phyloP scores from a whole-genome alignment of 192 early-diverging fungal genomes.

The Umbelopsis isabellina region DNA sequence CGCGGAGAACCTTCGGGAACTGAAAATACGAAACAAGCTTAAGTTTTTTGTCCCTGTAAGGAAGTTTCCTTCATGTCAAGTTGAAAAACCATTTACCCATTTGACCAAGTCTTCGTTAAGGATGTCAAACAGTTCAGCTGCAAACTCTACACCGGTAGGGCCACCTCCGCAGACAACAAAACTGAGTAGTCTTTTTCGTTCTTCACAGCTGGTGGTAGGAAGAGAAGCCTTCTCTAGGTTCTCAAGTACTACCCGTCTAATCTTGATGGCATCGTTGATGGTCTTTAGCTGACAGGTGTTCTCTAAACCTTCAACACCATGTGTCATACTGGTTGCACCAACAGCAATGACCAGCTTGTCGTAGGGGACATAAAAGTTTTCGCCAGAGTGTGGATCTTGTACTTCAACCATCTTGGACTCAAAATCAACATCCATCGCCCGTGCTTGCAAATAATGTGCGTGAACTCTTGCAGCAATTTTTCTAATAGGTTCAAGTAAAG shows the following conservation, averaged over 20 bases:
- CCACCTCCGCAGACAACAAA: constrained; percentile 80
- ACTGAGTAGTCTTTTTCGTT: constrained; percentile 61
- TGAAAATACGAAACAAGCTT: constrained; percentile 32
- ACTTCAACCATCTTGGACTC: constrained; percentile 55
- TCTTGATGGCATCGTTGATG: constrained; percentile 64
- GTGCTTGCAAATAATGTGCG: constrained; percentile 53
- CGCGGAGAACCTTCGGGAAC: constrained; percentile 64
- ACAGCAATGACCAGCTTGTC: constrained; percentile 61
- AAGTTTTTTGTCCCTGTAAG: neutral
- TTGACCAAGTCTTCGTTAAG: constrained; percentile 60
- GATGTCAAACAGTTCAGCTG: constrained; percentile 60
- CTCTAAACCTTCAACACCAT: constrained; percentile 68
- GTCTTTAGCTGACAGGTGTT: constrained; percentile 65
- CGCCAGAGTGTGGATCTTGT: constrained; percentile 26
- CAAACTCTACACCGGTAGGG: constrained; percentile 71
- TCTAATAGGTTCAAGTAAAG: constrained; percentile 56
- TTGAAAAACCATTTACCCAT: constrained; percentile 45
- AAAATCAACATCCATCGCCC: constrained; percentile 54
- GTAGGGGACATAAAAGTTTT: constrained; percentile 56
- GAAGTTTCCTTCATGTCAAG: neutral
- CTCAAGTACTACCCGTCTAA: constrained; percentile 59
- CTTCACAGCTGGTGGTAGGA: constrained; percentile 61
- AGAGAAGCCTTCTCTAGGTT: constrained; percentile 70
- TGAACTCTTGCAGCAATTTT: constrained; percentile 45
- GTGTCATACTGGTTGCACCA: constrained; percentile 59